Percentiles rank a stretch among this genome's conserved stretches.
Conservation (phyloP, 169 alveolate species). For the Toxoplasma gondii region DNA sequence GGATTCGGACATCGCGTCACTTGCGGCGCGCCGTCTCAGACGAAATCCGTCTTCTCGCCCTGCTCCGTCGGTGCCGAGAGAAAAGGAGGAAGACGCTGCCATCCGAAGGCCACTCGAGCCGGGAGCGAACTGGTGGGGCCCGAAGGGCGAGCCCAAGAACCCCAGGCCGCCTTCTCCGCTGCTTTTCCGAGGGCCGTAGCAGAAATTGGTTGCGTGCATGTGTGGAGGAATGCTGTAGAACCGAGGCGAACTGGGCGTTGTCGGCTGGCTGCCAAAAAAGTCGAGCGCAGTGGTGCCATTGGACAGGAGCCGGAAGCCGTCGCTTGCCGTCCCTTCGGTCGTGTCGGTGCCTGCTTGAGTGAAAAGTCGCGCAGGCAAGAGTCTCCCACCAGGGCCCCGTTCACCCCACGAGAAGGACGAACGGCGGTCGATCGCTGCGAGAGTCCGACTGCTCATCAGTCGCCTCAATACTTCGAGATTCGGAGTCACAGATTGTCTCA, state of each 20-base stretch:
- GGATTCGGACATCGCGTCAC: background rate
- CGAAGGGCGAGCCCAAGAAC: background rate
- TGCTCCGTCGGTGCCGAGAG: background rate
- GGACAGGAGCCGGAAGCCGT: slow-evolving; percentile 15
- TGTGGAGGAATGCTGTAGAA: too few relatives aligned
- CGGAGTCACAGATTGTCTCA: slow-evolving; percentile 1
- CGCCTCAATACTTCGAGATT: background rate
- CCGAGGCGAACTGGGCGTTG: background rate
- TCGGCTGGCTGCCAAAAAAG: background rate
- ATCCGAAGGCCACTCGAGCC: background rate
- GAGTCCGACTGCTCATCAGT: slow-evolving; percentile 18
- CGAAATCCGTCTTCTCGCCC: background rate
- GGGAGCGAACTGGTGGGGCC: background rate
- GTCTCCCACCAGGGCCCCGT: background rate
- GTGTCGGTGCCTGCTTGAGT: background rate
- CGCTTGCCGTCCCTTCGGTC: background rate
- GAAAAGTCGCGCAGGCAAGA: background rate
- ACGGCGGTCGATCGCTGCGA: background rate
- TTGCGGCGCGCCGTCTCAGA: background rate
- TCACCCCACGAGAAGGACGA: background rate
- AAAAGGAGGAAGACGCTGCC: background rate
- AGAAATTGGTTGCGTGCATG: too few relatives aligned
- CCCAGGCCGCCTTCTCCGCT: too few relatives aligned
- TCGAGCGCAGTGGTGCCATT: background rate
- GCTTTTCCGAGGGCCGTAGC: too few relatives aligned